phyloP scores from a whole-genome alignment of 73 alveolate species.

The Paraurostyla sp. region DNA sequence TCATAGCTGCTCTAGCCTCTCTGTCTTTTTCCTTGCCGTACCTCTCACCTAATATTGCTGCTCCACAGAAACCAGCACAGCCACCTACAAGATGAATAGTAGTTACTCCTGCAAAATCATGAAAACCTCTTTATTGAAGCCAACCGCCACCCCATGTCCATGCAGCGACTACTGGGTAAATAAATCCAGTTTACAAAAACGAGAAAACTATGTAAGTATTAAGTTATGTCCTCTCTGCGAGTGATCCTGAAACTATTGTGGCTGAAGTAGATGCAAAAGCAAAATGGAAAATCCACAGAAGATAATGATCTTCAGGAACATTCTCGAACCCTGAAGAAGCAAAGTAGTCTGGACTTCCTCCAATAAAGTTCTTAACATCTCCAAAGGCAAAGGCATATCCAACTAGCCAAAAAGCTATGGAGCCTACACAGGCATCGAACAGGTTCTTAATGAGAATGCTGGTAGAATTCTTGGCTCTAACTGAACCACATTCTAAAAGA shows the following conservation, averaged over 20 bases:
- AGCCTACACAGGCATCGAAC: constrained; percentile 71
- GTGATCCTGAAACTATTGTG: constrained; percentile 74
- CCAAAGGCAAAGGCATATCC: constrained; percentile 74
- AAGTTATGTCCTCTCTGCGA: constrained; percentile 65
- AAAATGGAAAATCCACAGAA: constrained; percentile 76
- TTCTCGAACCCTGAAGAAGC: constrained; percentile 50
- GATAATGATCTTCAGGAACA: constrained; percentile 30
- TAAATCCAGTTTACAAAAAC: constrained; percentile 59
- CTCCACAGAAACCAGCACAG: constrained; percentile 74
- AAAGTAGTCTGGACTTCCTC: constrained; percentile 41
- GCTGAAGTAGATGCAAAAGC: constrained; percentile 83
- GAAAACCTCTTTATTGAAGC: constrained; percentile 70
- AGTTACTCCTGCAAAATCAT: constrained; percentile 70
- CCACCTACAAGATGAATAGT: constrained; percentile 80
- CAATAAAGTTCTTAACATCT: constrained; percentile 56
- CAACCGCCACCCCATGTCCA: constrained; percentile 90
- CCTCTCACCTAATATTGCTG: constrained; percentile 71
- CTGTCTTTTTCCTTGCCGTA: constrained; percentile 60
- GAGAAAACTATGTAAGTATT: constrained; percentile 63
- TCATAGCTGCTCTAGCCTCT: neutral
- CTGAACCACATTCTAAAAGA: constrained; percentile 81
- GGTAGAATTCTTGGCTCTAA: constrained; percentile 72
- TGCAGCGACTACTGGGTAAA: constrained; percentile 76
- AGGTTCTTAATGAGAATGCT: constrained; percentile 63
- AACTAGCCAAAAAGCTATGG: constrained; percentile 52